Evolutionary conservation across 208 protist species (phyloP).

Genomic region (Leishmania mexicana): DNA sequence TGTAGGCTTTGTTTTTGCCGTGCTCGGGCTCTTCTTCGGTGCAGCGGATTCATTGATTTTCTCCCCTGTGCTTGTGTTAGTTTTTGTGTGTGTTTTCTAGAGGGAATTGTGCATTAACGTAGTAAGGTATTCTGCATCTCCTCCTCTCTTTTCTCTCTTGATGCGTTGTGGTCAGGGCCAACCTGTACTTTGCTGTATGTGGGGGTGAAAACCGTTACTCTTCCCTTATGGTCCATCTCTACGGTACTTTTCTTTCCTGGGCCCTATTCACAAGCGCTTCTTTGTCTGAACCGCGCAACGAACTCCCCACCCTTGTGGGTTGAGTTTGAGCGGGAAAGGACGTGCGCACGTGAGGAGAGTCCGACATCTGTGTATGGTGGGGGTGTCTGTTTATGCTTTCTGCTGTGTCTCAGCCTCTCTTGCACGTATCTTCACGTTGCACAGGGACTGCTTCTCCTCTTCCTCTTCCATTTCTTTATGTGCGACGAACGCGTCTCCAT

Average conservation of each 20-base stretch:
- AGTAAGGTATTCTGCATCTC: too few species aligned
- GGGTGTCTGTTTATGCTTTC: not conserved
- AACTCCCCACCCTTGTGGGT: not conserved
- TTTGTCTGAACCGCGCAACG: not conserved
- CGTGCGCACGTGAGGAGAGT: not conserved
- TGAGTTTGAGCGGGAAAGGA: not conserved
- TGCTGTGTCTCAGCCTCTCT: not conserved
- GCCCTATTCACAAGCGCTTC: not conserved
- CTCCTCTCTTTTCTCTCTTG: not conserved
- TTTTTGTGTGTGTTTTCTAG: not conserved
- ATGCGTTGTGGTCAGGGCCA: not conserved
- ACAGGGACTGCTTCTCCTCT: not conserved
- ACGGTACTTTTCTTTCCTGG: not conserved
- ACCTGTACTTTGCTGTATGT: not conserved
- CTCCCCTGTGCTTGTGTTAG: too few species aligned
- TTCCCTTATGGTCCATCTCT: not conserved
- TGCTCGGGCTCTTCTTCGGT: not conserved
- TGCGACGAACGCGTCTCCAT: not conserved
- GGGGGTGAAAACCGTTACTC: not conserved
- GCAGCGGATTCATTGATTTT: too few species aligned
- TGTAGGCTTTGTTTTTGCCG: not conserved
- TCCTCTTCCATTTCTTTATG: not conserved
- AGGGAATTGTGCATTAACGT: too few species aligned
- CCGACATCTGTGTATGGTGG: not conserved
- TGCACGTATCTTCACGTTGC: not conserved